Base-by-base conservation (phyloP, 805 yeast genomes). In the Metschnikowia gelsemii region DNA sequence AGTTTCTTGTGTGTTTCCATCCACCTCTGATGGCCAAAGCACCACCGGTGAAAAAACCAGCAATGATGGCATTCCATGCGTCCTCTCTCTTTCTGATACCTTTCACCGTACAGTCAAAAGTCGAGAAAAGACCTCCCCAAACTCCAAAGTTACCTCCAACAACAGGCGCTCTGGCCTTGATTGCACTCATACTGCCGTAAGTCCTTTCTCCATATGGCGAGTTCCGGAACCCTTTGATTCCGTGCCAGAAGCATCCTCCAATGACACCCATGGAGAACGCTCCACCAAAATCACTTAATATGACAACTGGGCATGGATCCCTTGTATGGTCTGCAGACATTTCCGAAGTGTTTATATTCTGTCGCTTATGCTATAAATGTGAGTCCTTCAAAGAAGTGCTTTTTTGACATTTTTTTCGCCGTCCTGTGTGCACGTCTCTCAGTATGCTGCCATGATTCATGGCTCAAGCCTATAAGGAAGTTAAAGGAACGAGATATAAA, bases 231-330 rank as follows among this genome's bases (percentile, higher is more conserved):
- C 99, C 99, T 66, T 93, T 93, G 61, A 93, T 84, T 62, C 98
- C 97, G 73, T 93, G 98, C 99, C 99, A 93, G 49, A 93, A 82
- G 57, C 91, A 82, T 52, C 99, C 99, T 73, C 99, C 99, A 59
- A 93, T 86, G 56, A 81, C 96, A 71, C 99, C 99, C 98, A 93
- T 91, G 59, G 98, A 83, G 60, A 90, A 93, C 43, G 99, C 98
- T 65, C 97, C 98, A 62, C 99, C 99, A 58, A 93, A 93, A 73
- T 93, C 99, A 68, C 84, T 91, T 52, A 93, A 72, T 53, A 93
- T 88, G 45, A 93, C 97, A 53, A 91, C 78, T 43, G 99, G 99
- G 72, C 99, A 93, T 56, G 99, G 99, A 65, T 93, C 99, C 80
- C 98, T 87, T 32, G 96, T 81, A 69, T 93, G 98, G 72, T 93